phyloP scores from a whole-genome alignment of 2,329 filamentous ascomycete species.

The Aspergillus pseudonomiae region DNA sequence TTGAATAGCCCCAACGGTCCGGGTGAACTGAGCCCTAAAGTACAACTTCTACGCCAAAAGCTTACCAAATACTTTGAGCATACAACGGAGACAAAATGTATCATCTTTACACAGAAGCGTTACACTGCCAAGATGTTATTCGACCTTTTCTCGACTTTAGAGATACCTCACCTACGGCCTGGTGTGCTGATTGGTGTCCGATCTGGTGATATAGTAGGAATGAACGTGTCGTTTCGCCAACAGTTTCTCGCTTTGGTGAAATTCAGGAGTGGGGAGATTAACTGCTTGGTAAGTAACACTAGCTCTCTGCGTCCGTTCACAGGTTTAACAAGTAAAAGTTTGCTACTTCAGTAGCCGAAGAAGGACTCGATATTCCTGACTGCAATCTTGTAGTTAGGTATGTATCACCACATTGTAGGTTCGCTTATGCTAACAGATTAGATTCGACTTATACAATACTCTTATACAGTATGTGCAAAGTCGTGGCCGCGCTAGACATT shows the following conservation, averaged over 20 bases:
- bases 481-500: conserved; percentile 78
- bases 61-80: conserved; percentile 66
- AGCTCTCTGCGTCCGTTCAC: neutral
- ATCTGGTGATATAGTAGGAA: conserved; percentile 55
- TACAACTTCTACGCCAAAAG: conserved; percentile 62
- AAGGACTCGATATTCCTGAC: conserved; percentile 67
- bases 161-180: conserved; percentile 61
- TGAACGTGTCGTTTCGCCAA: conserved; percentile 68
- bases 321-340: conserved; percentile 45
- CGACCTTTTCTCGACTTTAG: conserved; percentile 65
- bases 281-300: conserved; percentile 51
- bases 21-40: conserved; percentile 70
- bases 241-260: conserved; percentile 74
- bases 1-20: conserved; percentile 46
- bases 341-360: conserved; percentile 67
- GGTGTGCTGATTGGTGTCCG: conserved; percentile 67
- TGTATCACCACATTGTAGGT: neutral
- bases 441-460: conserved; percentile 86
- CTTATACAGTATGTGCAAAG: conserved; percentile 97
- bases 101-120: conserved; percentile 82
- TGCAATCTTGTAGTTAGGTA: conserved; percentile 65
- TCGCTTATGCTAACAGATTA: conserved; percentile 22
- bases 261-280: conserved; percentile 61
- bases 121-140: conserved; percentile 75
- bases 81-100: conserved; percentile 67